Base-by-base conservation (phyloP, 768 basidiomycete species). In the Trichaptum fuscoviolaceum region DNA sequence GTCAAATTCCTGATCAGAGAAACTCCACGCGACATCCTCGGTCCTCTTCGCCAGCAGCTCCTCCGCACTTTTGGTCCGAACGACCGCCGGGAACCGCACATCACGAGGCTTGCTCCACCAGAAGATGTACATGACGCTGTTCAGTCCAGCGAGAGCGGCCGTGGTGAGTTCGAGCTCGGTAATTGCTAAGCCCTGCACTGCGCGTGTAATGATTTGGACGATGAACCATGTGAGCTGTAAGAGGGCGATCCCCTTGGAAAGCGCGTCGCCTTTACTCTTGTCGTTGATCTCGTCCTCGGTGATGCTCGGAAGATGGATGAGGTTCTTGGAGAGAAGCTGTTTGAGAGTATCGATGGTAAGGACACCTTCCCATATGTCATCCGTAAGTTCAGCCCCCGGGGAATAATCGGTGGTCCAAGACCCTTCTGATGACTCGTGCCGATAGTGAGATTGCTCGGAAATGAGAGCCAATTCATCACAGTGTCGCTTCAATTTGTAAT, bases 31-130 rank as follows among this genome's bases (percentile, higher is more conserved):
- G 10, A 12, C 10, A 52, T 52, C 42, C 15, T 5, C 20, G 42
- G 20, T 20, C 42, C 42, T 12, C 42, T 52, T 12, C 20, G 42
- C 42, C 12, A 52, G 42, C 3, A 52, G 42, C 42, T 52, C 20
- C 42, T 52, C 42, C 42, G 2, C 10, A 20, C 42, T 2, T 20
- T 52, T 52, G 10, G 42, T 52, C 12, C 42, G 42, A 52, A 52
- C 10, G 5, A 52, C 42, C 42, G 15, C 42, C 42, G 24, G 60
- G 5, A 4, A 17, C 5, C 34, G 15, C 60, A 67, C 64, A n/a
- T 58, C 57, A n/a, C 25, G 30, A 20, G 66, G 66, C 57, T 67
- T 67, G 34, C 58, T 27, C 66, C 63, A 65, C 66, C 66, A 67
- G 23, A 65, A 20, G 26, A 35, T n/a, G 26, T 67, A 67, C 10